phyloP scores from a whole-genome alignment of 768 basidiomycete species.

The Lactarius evosmus region DNA sequence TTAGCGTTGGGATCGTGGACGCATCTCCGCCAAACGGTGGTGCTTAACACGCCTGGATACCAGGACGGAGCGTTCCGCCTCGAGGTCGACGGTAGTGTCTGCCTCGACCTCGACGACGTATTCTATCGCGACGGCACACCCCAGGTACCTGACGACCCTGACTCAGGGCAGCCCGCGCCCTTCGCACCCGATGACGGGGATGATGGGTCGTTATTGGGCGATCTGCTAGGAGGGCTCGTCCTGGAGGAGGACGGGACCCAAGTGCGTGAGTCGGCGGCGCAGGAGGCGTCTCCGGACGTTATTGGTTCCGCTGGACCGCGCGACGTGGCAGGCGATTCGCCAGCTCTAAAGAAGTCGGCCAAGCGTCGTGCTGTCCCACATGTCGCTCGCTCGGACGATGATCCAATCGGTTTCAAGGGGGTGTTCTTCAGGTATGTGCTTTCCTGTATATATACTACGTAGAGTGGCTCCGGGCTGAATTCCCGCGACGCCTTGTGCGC shows the following conservation, averaged over 20 bases:
- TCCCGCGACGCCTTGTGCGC: neutral
- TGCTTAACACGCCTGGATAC: conserved; percentile 69
- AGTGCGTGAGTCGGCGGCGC: neutral
- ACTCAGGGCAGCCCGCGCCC: conserved; percentile 32
- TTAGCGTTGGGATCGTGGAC: conserved; percentile 70
- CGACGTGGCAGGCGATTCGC: neutral
- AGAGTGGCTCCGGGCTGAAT: too few relatives aligned
- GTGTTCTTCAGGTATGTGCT: conserved; percentile 70
- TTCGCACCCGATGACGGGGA: neutral
- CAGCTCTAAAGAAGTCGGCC: neutral
- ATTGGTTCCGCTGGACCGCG: neutral
- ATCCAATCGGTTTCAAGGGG: conserved; percentile 40
- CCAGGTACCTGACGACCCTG: too few relatives aligned
- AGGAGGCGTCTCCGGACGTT: neutral
- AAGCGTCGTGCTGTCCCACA: neutral
- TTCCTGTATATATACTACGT: neutral
- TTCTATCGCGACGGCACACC: conserved; percentile 62
- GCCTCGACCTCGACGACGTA: conserved; percentile 53
- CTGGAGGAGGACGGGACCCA: neutral
- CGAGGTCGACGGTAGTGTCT: conserved; percentile 56
- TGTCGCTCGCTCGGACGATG: conserved; percentile 1
- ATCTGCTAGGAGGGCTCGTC: neutral
- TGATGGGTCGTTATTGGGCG: conserved; percentile 3
- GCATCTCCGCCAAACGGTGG: conserved; percentile 61
- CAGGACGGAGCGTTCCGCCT: conserved; percentile 65